Evolutionary conservation across 192 early-diverging fungal genomes (phyloP), one percentile per base, ranked within the genome.

Genomic region (Thamnidium elegans): DNA sequence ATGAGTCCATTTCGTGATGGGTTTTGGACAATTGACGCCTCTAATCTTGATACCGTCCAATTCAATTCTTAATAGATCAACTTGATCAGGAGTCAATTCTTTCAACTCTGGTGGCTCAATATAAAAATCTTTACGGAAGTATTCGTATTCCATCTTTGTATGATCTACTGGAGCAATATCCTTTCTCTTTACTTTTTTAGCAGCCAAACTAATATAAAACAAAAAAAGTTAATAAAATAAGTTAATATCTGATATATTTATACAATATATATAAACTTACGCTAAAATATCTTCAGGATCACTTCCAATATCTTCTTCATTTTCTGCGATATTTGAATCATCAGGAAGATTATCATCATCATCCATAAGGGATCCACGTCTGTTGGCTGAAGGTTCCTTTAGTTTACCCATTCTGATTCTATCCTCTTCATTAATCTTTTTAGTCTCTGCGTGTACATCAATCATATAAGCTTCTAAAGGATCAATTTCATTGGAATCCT

Each of bases 71-170:
- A 92, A 80, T 52, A 82, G 77, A 21, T 94, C 90, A 4, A 99
- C 93, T 48, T 97, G 88, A 42, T 89, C 94, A 0, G 73, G 64
- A 3, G 92, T 93, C 79, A 98, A 64, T 26, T 84, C 82, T 23
- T 84, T 84, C 51, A 98, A 72, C 64, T 98, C 97, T 14, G 90
- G 89, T 11, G 97, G 95, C 55, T 98, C 97, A 31, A 98, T 91
- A 69, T 91, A 98, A 75, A 99, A 98, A 70, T 96, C 83, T 65
- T 95, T 94, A 46, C 87, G 80, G 73, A 98, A 98, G 36, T 77
- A 73, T 66, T 94, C 92, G 66, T 99, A 98, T 15, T 84, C 80
- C 59, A 93, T 86, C 54, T 84, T 83, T 6, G 85, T 77, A 72
- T 99, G 95, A 66, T 99, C 92, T 14, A 96, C 92, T 0, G 84